Evolutionary conservation across 331 rosid species (phyloP).

Genomic region (Quercus lobata): DNA sequence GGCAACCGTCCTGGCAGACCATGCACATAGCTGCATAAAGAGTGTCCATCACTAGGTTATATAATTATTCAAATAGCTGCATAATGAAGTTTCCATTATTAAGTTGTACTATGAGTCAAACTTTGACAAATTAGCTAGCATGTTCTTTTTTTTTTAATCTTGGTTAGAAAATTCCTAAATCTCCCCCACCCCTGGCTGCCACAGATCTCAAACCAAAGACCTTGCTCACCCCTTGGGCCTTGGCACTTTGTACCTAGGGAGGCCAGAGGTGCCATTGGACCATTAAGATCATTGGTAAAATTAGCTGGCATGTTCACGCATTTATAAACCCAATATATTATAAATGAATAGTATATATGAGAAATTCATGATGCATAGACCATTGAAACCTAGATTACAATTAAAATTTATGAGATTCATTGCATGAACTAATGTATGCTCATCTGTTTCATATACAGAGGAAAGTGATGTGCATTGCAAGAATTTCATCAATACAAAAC

Average conservation of each 20-base stretch:
- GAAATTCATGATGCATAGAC: background rate
- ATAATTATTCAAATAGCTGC: background rate
- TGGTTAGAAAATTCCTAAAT: background rate
- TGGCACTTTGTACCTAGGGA: too few species aligned
- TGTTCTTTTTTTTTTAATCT: background rate
- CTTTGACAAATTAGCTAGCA: background rate
- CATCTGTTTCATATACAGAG: background rate
- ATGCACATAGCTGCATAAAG: constrained; percentile 63
- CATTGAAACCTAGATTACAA: background rate
- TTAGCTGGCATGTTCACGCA: background rate
- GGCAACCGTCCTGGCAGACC: constrained; percentile 81
- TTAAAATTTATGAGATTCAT: background rate
- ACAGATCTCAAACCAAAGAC: too few species aligned
- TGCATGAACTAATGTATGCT: background rate
- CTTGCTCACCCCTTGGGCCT: too few species aligned
- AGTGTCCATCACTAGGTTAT: background rate
- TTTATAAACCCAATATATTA: background rate
- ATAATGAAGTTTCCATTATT: background rate
- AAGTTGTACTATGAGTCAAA: background rate
- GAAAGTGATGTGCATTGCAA: background rate
- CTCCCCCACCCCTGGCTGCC: too few species aligned
- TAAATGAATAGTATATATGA: background rate
- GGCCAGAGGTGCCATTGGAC: too few species aligned
- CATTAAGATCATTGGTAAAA: background rate
- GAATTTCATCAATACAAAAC: too few species aligned